Evolutionary conservation across 768 basidiomycete genomes (phyloP), one percentile per base, ranked within the genome.

Genomic region (Hygrocybe coccinea): DNA sequence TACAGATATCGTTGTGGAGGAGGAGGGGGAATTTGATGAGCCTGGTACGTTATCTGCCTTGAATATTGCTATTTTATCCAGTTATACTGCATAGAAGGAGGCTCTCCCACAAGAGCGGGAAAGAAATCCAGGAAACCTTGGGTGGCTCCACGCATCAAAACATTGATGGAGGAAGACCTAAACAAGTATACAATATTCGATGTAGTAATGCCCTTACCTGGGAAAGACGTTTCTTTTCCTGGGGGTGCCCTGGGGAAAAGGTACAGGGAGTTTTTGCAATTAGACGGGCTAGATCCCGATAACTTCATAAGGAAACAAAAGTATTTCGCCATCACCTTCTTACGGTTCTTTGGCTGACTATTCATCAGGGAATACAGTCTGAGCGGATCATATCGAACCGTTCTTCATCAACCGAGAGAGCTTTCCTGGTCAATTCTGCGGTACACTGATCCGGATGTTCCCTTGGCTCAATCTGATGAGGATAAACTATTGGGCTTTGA

Each of bases 191-290:
- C 85, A 14, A 91, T 98, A 58, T 91, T 92, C 64, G 95, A 99
- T 70, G 89, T 98, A 54, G 83, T 98, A 59, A 91, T 98, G 86
- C 95, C 97, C n/a, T 74, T 98, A 17, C 95, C 97, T 25, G 97
- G 97, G 3, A 92, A 85, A 60, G 91, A 95, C 64, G 91, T 98
- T 17, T 87, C 87, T 34, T 97, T 91, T 68, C 97, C 97, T 0
- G 89, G 86, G 3, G 94, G 94, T 11, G 62, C 75, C 17, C 81
- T 97, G n/a, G 92, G 94, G 22, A 87, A 95, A 62, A 79, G 83
- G 50, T 97, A 95, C 69, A 78, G 77, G 57, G 83, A 89, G 64
- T 93, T 90, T 66, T 77, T 99, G 60, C 76, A 72, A 56, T 78
- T 81, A 63, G 97, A 99, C 71, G 95, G 92, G 1, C 72, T 99